Evolutionary conservation across 2,329 filamentous ascomycete species (phyloP), one percentile per base, ranked within the genome.

Genomic region (Fusarium azukiicola): DNA sequence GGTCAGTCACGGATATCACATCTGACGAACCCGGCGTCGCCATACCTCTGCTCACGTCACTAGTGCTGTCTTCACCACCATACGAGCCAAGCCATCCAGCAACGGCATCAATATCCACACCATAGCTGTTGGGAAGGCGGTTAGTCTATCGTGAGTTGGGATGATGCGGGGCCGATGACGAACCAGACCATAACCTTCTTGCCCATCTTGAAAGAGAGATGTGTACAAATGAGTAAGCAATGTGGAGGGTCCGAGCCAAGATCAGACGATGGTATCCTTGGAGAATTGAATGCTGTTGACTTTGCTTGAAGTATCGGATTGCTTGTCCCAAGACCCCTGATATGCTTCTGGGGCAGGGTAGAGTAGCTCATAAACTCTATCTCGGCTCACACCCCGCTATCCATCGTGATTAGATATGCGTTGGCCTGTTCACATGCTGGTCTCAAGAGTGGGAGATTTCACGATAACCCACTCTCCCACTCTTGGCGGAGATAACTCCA

Each of bases 71-170:
- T 85, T 96, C 93, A 58, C 95, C 95, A 27, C 94, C 95, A 81
- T 97, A 96, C 0, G 93, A 95, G 2, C 95, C 95, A 3, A 96
- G 89, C 95, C 95, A 96, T n/a, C 95, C 95, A 8, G 95, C 93
- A 5, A 96, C 94, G 36, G 94, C 95, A 81, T 96, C 95, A 50
- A 96, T 94, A 79, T 96, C 95, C 56, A 96, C 93, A 11, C 94
- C 94, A 82, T 96, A 96, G 79, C 92, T 90, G 21, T 63, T 12
- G 44, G 23, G 61, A 14, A 14, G 58, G 46, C 42, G 42, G 61
- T 66, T 36, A 66, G 61, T 36, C 54, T 10, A 38, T 58, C n/a
- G 21, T 9, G 54, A 58, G 19, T n/a, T 14, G 23, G 5, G 42
- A 19, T 50, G 47, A 23, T 40, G 12, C 50, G 36, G 13, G 12